Evolutionary conservation across 208 protist species (phyloP).

Genomic region (Trypanosoma melophagium): DNA sequence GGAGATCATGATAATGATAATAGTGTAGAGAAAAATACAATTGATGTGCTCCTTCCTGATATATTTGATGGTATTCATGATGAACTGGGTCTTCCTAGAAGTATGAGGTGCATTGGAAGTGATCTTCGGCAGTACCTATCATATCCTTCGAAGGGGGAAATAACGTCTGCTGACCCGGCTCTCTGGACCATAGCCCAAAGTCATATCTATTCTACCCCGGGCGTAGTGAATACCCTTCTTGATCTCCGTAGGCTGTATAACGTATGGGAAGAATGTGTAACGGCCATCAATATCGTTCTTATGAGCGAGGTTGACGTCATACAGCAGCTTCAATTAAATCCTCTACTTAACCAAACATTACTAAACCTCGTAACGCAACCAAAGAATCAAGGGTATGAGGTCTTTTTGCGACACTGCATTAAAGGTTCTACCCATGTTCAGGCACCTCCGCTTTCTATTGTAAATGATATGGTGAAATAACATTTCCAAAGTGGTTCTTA

Average conservation of each 20-base stretch:
- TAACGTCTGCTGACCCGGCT: neutral
- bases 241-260: constrained; percentile 37
- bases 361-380: constrained; percentile 33
- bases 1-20: neutral
- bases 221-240: constrained; percentile 34
- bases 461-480: neutral
- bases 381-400: constrained; percentile 46
- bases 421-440: neutral
- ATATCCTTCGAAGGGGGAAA: neutral
- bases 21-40: too few relatives aligned
- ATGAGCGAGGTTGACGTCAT: constrained; percentile 52
- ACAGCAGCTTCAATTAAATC: constrained; percentile 3
- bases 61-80: constrained; percentile 58
- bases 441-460: neutral
- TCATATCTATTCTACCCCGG: constrained; percentile 47
- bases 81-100: constrained; percentile 63
- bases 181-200: constrained; percentile 66
- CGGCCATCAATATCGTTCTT: constrained; percentile 51
- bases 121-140: neutral
- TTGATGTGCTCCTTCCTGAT: constrained; percentile 1
- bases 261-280: constrained; percentile 25
- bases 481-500: too few relatives aligned
- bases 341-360: constrained; percentile 15
- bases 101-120: constrained; percentile 15
- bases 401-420: constrained; percentile 60